Conservation (phyloP, 805 yeast species). For the Helenozyma baotianmanensis region DNA sequence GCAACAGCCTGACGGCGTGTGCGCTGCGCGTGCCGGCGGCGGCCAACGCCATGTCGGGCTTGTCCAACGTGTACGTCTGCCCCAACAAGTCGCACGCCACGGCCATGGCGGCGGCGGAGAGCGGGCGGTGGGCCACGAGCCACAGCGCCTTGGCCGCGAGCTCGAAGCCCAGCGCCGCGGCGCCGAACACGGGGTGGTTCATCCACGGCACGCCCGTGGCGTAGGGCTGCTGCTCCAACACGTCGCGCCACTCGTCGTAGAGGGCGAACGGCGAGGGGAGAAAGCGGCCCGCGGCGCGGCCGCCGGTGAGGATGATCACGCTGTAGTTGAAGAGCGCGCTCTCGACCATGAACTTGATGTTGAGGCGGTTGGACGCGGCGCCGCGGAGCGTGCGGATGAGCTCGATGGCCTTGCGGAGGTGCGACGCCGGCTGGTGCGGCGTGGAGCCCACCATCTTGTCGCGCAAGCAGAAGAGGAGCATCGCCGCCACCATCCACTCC, state of each 20-base stretch:
- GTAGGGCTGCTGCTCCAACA: conserved; percentile 13
- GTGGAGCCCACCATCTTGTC: conserved; percentile 4
- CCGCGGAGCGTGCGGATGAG: conserved; percentile 1
- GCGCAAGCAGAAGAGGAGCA: conserved; percentile 4
- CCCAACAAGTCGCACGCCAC: conserved; percentile 4
- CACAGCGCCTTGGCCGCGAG: conserved; percentile 34
- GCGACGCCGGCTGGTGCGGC: conserved; percentile 2
- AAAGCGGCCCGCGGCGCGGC: conserved; percentile 19
- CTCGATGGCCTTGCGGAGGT: conserved; percentile 3
- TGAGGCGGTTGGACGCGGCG: not conserved
- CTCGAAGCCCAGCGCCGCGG: conserved; percentile 34
- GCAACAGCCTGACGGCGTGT: not conserved
- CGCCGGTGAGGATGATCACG: conserved; percentile 33
- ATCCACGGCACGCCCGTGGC: conserved; percentile 35
- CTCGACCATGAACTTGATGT: conserved; percentile 34
- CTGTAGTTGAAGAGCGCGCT: conserved; percentile 42
- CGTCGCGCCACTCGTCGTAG: conserved; percentile 4
- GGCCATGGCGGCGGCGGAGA: not conserved
- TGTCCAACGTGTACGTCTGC: conserved; percentile 5
- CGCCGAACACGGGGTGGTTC: conserved; percentile 40
- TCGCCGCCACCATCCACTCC: conserved; percentile 8
- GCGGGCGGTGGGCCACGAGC: conserved; percentile 22
- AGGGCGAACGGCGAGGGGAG: conserved; percentile 42
- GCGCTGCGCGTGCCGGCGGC: conserved; percentile 1
- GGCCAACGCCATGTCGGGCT: not conserved